Conservation (phyloP, 73 alveolate species). For the Symbiodinium pilosum region DNA sequence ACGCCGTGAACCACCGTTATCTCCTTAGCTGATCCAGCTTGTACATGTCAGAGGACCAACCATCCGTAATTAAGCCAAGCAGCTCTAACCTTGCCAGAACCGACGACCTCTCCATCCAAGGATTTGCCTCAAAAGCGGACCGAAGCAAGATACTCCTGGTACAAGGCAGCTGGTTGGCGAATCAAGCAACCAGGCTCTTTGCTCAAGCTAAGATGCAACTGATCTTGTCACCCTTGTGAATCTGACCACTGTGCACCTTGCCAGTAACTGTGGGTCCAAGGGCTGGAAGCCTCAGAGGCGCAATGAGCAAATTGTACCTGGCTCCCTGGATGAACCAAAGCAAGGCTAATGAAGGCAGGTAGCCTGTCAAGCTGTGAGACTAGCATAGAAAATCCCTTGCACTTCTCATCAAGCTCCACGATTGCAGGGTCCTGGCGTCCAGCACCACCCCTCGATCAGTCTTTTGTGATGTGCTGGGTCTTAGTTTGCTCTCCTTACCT, state of each 20-base stretch:
- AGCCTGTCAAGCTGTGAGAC: slow-evolving; percentile 96
- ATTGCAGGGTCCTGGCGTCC: slow-evolving; percentile 56
- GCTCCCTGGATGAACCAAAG: background rate
- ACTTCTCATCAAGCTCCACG: slow-evolving; percentile 90
- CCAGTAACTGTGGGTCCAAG: slow-evolving; percentile 97
- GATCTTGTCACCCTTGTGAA: slow-evolving; percentile 96
- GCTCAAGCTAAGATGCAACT: slow-evolving; percentile 1
- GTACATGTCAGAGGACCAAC: background rate
- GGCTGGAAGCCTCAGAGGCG: slow-evolving; percentile 95
- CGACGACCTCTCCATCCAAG: slow-evolving; percentile 95
- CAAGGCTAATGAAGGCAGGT: background rate
- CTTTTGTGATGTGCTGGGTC: background rate
- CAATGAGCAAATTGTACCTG: too few species aligned
- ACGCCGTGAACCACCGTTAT: slow-evolving; percentile 95
- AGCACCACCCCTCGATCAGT: background rate
- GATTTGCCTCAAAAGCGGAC: slow-evolving; percentile 88
- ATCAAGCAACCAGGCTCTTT: background rate
- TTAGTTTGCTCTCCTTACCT: background rate
- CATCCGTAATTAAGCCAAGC: slow-evolving; percentile 76
- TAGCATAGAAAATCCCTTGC: slow-evolving; percentile 96
- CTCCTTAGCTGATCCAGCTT: slow-evolving; percentile 7
- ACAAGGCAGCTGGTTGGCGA: too few species aligned
- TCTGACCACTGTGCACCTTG: slow-evolving; percentile 96
- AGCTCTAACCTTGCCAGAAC: slow-evolving; percentile 95
- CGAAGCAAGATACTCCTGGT: too few species aligned